Evolutionary conservation across 768 basidiomycete genomes (phyloP).

Genomic region (Hygrophoropsis aurantiaca): DNA sequence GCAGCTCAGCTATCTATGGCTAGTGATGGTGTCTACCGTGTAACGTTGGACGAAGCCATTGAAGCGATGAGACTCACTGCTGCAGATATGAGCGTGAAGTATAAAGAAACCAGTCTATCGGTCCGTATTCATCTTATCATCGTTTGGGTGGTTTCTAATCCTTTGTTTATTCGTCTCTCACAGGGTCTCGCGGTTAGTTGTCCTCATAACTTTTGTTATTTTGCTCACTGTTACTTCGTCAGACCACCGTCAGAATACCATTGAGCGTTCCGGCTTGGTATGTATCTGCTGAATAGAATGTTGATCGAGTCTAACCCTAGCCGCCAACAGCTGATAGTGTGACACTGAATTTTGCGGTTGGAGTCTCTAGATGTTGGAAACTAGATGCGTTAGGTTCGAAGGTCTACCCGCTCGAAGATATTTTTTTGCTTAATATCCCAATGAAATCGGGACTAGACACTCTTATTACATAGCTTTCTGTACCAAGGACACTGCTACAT

Average conservation of each 20-base stretch:
- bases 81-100: constrained; percentile 91
- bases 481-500: too few species aligned
- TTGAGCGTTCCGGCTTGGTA: constrained; percentile 82
- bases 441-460: too few species aligned
- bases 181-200: constrained; percentile 60
- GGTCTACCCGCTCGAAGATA: too few species aligned
- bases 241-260: constrained; percentile 82
- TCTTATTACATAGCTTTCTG: too few species aligned
- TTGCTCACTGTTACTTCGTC: constrained; percentile 10
- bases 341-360: too few species aligned
- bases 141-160: neutral
- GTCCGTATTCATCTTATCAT: constrained; percentile 40
- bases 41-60: constrained; percentile 92
- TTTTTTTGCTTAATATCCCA: too few species aligned
- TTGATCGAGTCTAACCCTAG: too few species aligned
- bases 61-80: constrained; percentile 94
- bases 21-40: constrained; percentile 82
- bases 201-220: constrained; percentile 4
- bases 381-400: too few species aligned
- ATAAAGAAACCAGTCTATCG: constrained; percentile 93
- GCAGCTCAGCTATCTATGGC: constrained; percentile 95
- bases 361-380: too few species aligned
- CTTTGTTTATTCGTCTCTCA: neutral
- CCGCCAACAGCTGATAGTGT: too few species aligned
- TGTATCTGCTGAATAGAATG: constrained; percentile 5